phyloP scores from a whole-genome alignment of 208 protist genomes.

The Wallacemonas sp. region DNA sequence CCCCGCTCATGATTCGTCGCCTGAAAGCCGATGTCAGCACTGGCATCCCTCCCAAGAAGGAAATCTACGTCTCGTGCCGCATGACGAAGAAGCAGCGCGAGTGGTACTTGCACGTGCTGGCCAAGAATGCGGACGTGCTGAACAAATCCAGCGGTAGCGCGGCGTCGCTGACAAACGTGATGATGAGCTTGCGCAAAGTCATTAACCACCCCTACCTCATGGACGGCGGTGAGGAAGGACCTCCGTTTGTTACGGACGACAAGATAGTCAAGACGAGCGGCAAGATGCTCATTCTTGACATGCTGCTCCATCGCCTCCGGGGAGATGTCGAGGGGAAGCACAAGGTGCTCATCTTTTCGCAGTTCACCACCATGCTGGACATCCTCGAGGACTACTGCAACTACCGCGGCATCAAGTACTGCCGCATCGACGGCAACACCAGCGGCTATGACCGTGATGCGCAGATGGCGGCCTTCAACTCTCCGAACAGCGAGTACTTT shows the following conservation, averaged over 20 bases:
- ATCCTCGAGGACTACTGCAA: constrained; percentile 92
- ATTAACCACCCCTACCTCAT: constrained; percentile 97
- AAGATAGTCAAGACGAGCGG: constrained; percentile 88
- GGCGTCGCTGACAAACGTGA: constrained; percentile 70
- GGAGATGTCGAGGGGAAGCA: constrained; percentile 73
- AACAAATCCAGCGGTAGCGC: constrained; percentile 82
- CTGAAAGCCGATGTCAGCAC: constrained; percentile 97
- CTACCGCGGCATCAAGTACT: constrained; percentile 78
- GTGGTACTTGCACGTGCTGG: constrained; percentile 95
- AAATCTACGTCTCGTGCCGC: constrained; percentile 96
- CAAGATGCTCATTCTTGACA: constrained; percentile 96
- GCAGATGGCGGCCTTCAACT: constrained; percentile 96
- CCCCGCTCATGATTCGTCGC: constrained; percentile 96
- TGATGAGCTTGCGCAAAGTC: constrained; percentile 93
- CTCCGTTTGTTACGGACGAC: constrained; percentile 89
- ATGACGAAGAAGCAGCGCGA: constrained; percentile 94
- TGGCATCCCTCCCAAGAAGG: constrained; percentile 97
- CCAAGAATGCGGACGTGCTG: constrained; percentile 94
- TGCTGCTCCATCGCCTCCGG: constrained; percentile 85
- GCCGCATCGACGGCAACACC: constrained; percentile 92
- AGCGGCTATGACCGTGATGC: constrained; percentile 84
- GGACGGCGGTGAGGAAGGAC: constrained; percentile 92
- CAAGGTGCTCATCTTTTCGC: constrained; percentile 98
- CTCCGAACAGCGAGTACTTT: constrained; percentile 89
- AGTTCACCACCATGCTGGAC: constrained; percentile 95